Evolutionary conservation across 768 basidiomycete genomes (phyloP), one percentile per base, ranked within the genome.

Genomic region (Coprinopsis strossmayeri): DNA sequence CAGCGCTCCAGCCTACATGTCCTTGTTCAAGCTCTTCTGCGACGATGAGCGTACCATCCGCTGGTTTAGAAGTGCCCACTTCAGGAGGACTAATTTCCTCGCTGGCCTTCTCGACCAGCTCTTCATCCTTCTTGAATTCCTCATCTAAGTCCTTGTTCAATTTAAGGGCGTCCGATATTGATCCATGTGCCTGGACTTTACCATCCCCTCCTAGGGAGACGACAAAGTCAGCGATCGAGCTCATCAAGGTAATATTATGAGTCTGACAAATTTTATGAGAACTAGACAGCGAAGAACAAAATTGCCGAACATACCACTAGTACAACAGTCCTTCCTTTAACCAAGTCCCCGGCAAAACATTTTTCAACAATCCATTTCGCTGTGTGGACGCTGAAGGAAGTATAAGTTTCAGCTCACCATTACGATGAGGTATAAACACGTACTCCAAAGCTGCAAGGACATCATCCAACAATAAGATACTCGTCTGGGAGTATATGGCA

Each of bases 311-410:
- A 38, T 57, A 78, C 79, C 38, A 95, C 91, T 27, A 96, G 74
- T 37, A 96, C 73, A 46, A 93, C 69, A 0, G 93, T 95, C 46
- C 91, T 76, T 13, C 78, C 80, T n/a, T 70, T 65, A 59, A 91
- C 72, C 41, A 95, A 68, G 35, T 84, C 81, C 9, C 93, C 91
- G 49, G 73, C 71, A 37, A 96, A 72, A 57, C 89, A 92, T 45
- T 89, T 73, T 17, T 80, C 71, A 56, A 83, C 84, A 38, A 96
- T 78, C 66, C 88, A 87, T 54, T 87, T 80, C 0, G 89, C 84
- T 0, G 88, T 91, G 56, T 89, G 87, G 1, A 88, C 84, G 59
- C 66, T 67, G 15, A n/a, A n/a, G 7, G 9, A 48, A 15, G 9
- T 7, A 7, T 32, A n/a, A 35, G 12, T n/a, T 7, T 34, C 18